phyloP scores from a whole-genome alignment of 2,329 filamentous ascomycete genomes.

The Mycocentrospora acerina region DNA sequence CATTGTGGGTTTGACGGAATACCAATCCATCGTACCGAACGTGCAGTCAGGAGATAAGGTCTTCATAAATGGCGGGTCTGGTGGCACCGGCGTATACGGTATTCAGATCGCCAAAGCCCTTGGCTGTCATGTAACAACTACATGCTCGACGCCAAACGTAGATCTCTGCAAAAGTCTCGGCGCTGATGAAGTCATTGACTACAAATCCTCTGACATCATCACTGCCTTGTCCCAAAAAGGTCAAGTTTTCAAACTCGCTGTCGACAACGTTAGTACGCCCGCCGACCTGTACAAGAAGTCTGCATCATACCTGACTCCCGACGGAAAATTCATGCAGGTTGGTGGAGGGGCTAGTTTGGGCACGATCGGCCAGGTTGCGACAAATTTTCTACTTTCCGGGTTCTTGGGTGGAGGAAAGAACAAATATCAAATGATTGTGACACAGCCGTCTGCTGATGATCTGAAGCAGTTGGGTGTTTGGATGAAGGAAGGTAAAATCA shows the following conservation, averaged over 20 bases:
- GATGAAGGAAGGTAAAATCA: conserved; percentile 62
- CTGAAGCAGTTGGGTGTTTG: conserved; percentile 54
- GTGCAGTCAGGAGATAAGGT: conserved; percentile 53
- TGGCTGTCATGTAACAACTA: conserved; percentile 60
- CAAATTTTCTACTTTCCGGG: conserved; percentile 47
- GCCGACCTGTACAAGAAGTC: conserved; percentile 55
- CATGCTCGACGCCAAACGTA: conserved; percentile 60
- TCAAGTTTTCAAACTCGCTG: conserved; percentile 53
- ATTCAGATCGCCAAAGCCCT: conserved; percentile 65
- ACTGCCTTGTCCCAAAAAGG: conserved; percentile 51
- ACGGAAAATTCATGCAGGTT: conserved; percentile 51
- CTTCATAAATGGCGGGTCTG: conserved; percentile 66
- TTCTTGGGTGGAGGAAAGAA: conserved; percentile 56
- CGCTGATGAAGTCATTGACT: conserved; percentile 65
- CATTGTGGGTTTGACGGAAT: conserved; percentile 43
- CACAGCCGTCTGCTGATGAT: conserved; percentile 47
- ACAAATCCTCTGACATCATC: conserved; percentile 54
- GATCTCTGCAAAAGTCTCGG: conserved; percentile 60
- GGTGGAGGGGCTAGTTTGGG: conserved; percentile 13
- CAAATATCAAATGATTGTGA: conserved; percentile 43
- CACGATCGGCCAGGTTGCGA: conserved; percentile 32
- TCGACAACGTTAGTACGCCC: conserved; percentile 61
- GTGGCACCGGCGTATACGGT: conserved; percentile 61
- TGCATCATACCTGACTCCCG: conserved; percentile 52
- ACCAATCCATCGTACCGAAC: conserved; percentile 40